Evolutionary conservation across 2,329 filamentous ascomycete genomes (phyloP).

Genomic region (Byssochlamys sp.): DNA sequence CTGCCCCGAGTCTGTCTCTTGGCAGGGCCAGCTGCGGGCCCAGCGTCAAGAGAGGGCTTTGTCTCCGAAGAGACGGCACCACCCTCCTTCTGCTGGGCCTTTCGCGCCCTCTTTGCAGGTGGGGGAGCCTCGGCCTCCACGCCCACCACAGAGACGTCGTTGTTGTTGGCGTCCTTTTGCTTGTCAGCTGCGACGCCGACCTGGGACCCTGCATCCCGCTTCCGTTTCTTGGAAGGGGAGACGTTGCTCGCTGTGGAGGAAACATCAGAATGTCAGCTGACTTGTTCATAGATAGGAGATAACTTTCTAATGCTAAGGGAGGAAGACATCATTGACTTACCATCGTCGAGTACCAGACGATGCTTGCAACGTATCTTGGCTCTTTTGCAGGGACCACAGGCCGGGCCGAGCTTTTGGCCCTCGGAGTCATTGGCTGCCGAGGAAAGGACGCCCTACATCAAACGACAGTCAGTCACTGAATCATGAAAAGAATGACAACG

Average conservation of each 20-base stretch:
- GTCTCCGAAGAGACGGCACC: background rate
- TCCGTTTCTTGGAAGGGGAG: constrained; percentile 1
- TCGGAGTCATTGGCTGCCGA: constrained; percentile 1
- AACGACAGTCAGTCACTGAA: background rate
- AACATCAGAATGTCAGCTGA: background rate
- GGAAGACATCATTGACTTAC: background rate
- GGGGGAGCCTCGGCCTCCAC: constrained; percentile 12
- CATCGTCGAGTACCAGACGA: constrained; percentile 4
- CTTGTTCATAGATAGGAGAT: background rate
- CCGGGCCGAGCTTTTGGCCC: constrained; percentile 3
- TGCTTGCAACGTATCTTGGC: constrained; percentile 20
- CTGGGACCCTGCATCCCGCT: constrained; percentile 2
- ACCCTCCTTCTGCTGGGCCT: constrained; percentile 1
- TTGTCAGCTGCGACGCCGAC: background rate
- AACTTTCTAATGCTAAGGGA: background rate
- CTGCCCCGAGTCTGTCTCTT: constrained; percentile 4
- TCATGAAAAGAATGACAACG: background rate
- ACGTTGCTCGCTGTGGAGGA: background rate
- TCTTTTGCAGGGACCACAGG: constrained; percentile 14
- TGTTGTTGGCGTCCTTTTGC: constrained; percentile 1
- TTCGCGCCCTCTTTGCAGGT: constrained; percentile 10
- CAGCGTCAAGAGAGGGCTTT: background rate
- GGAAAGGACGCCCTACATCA: background rate
- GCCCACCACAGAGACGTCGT: constrained; percentile 6
- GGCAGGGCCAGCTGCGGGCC: background rate